phyloP scores from a whole-genome alignment of 2,329 filamentous ascomycete genomes.

The Beauveria scarabaeidicola region DNA sequence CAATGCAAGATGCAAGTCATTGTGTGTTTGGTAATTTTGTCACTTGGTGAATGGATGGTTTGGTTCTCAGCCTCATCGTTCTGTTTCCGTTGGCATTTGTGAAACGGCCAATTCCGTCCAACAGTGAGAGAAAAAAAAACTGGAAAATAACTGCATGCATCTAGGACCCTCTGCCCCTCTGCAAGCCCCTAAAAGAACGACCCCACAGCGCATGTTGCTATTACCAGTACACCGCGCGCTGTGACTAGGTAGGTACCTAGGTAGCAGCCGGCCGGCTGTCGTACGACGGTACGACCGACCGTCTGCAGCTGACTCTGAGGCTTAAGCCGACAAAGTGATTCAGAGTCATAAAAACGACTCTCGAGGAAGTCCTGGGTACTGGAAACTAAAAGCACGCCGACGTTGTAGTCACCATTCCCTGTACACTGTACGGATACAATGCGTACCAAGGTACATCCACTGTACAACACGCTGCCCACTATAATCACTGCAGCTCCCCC shows the following conservation, averaged over 20 bases:
- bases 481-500: not conserved
- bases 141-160: not conserved
- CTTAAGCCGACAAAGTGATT: too few species aligned
- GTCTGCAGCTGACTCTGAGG: not conserved
- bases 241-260: not conserved
- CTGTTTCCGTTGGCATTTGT: too few species aligned
- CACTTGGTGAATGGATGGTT: not conserved
- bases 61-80: too few species aligned
- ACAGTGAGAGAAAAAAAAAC: not conserved
- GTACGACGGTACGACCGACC: not conserved
- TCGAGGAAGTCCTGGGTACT: too few species aligned
- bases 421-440: too few species aligned
- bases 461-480: not conserved
- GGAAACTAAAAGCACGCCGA: too few species aligned
- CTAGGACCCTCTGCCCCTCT: constrained; percentile 1
- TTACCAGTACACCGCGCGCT: not conserved
- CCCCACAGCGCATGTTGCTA: not conserved
- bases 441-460: too few species aligned
- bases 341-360: too few species aligned
- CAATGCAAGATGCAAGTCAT: not conserved
- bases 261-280: too few species aligned
- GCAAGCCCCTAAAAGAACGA: not conserved
- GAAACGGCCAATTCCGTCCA: too few species aligned
- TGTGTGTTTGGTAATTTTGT: not conserved
- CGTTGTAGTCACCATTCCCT: too few species aligned